Conservation (phyloP, 2,329 filamentous ascomycete genomes). For the Talaromyces sp. region DNA sequence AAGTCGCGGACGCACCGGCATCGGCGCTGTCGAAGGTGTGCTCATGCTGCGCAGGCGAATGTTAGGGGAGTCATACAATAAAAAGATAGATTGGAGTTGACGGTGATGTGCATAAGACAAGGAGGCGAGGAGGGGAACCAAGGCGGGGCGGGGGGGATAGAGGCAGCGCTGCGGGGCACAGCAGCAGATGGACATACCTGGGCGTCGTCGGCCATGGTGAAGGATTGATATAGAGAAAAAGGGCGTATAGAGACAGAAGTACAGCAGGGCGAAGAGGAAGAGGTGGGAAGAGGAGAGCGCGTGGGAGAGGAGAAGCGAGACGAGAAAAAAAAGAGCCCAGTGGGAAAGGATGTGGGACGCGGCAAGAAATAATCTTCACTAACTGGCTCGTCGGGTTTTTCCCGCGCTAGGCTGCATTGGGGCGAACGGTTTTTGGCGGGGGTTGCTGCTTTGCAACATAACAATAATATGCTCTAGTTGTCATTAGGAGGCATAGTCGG, state of each 20-base stretch:
- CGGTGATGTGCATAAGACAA: neutral
- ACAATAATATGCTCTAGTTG: no score
- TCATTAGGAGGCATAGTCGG: neutral
- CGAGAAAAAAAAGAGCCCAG: slow-evolving; percentile 16
- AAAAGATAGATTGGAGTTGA: neutral
- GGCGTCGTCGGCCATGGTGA: slow-evolving; percentile 64
- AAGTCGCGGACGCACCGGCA: slow-evolving; percentile 92
- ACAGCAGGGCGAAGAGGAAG: slow-evolving; percentile 3
- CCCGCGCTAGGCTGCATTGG: slow-evolving; percentile 7
- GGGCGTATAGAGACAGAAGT: slow-evolving; percentile 1
- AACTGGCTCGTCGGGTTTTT: slow-evolving; percentile 6
- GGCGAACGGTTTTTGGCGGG: neutral
- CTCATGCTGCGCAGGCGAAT: slow-evolving; percentile 53
- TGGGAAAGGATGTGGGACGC: slow-evolving; percentile 10
- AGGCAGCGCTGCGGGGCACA: slow-evolving; percentile 11
- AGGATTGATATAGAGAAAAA: slow-evolving; percentile 23
- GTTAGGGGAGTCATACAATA: neutral
- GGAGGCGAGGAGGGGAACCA: slow-evolving; percentile 9
- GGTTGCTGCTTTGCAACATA: neutral
- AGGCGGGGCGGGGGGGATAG: slow-evolving; percentile 24
- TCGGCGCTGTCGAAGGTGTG: slow-evolving; percentile 87
- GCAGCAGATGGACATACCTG: slow-evolving; percentile 48
- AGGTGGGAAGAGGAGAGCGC: slow-evolving; percentile 11
- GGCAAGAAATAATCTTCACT: slow-evolving; percentile 5
- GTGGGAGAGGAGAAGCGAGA: slow-evolving; percentile 11